Evolutionary conservation across 2,329 filamentous ascomycete genomes (phyloP), one percentile per base, ranked within the genome.

Genomic region (Fusarium sp.): DNA sequence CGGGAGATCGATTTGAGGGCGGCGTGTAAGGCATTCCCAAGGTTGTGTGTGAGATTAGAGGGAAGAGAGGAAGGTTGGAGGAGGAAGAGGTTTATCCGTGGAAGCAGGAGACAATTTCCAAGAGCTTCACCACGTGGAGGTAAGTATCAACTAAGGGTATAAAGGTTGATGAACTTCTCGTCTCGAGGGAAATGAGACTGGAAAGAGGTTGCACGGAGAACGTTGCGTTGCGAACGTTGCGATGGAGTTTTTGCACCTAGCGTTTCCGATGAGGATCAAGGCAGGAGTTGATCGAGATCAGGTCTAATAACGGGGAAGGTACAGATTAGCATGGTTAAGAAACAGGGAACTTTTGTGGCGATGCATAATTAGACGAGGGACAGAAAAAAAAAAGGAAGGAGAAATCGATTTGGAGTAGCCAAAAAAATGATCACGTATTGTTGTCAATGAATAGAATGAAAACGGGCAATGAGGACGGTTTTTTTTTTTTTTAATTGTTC

Each of bases 1-100:
- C 83, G 76, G 88, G 88, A 65, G 88, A 90, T 77, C 85, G 83
- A 77, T 88, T 87, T 74, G 90, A 88, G 68, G 92, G 92, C 65
- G 92, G 92, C 80, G 92, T 96, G 84, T 96, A 96, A 88, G 92
- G 92, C 92, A 96, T 96, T 83, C 86, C 83, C 79, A 79, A 74
- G 64, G 65, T 71, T 71, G 75, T 57, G 36, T 59, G 37, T 58
- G 55, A 44, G 52, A 55, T 61, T 58, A 47, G 54, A 57, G 49
- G 45, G 59, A 64, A 49, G 50, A 37, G 51, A 51, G 47, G 54
- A 41, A 36, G 26, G 34, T n/a, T n/a, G 33, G 36, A 52, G 46
- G 62, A 36, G 37, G 59, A 57, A 23, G 30, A 57, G 46, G 72
- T 66, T 74, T 58, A 53, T 68, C 65, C 66, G 69, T 60, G 71